phyloP scores from a whole-genome alignment of 106 monocot species.

The Dendrobium nobile region DNA sequence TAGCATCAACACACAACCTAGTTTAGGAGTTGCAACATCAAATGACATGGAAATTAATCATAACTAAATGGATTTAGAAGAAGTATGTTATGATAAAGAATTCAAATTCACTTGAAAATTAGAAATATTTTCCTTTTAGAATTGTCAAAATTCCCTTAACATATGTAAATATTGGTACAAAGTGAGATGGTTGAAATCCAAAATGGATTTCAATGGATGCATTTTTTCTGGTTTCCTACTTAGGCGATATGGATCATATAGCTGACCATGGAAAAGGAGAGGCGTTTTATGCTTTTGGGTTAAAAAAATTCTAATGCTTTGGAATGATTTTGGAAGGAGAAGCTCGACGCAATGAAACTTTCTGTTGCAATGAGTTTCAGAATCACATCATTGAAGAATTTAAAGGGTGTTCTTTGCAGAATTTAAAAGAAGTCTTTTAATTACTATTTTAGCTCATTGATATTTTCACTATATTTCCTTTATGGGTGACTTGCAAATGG shows the following conservation, averaged over 20 bases:
- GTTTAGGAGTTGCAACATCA: not conserved
- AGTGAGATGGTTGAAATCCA: not conserved
- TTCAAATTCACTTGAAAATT: not conserved
- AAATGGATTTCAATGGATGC: not conserved
- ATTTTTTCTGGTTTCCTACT: not conserved
- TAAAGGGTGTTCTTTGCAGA: not conserved
- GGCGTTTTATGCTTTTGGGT: not conserved
- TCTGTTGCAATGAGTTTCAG: not conserved
- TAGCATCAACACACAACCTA: not conserved
- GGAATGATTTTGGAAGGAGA: not conserved
- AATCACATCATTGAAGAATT: not conserved
- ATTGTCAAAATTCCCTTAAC: not conserved
- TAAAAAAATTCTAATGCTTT: not conserved
- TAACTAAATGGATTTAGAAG: not conserved
- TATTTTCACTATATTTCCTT: not conserved
- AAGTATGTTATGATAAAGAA: not conserved
- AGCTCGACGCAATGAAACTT: not conserved
- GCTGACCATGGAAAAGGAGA: not conserved
- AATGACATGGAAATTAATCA: not conserved
- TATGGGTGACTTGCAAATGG: not conserved
- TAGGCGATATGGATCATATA: not conserved
- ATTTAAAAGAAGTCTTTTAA: not conserved
- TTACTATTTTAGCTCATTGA: not conserved
- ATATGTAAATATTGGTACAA: not conserved
- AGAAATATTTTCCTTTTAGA: not conserved